Percentiles rank a stretch among this genome's conserved stretches.
phyloP scores from a whole-genome alignment of 306 rosid genomes.

The Trifolium repens region DNA sequence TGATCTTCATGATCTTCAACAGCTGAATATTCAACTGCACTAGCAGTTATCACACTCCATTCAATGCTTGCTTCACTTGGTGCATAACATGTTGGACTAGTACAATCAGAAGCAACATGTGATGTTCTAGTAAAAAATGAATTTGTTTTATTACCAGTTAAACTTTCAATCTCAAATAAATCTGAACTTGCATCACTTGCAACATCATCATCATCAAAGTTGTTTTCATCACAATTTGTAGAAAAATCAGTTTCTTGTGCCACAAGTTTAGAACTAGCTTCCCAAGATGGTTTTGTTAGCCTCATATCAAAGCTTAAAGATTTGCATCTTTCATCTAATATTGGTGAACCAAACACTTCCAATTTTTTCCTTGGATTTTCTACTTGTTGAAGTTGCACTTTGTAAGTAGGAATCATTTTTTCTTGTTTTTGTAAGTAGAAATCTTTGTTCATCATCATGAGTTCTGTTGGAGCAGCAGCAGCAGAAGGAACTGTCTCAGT shows the following conservation, averaged over 20 bases:
- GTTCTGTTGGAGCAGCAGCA: conserved; percentile 12
- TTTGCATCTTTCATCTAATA: conserved; percentile 52
- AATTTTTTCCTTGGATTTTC: conserved; percentile 59
- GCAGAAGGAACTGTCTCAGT: conserved; percentile 29
- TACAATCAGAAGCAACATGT: conserved; percentile 55
- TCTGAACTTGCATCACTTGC: conserved; percentile 97
- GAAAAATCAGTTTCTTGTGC: conserved; percentile 55
- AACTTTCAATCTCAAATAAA: conserved; percentile 82
- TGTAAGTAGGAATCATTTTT: conserved; percentile 3
- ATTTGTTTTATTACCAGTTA: conserved; percentile 58
- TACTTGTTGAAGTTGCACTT: conserved; percentile 50
- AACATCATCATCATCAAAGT: conserved; percentile 52
- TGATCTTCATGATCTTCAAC: conserved; percentile 78
- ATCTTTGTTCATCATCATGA: conserved; percentile 42
- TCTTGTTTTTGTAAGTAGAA: conserved; percentile 43
- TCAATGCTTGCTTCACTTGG: conserved; percentile 97
- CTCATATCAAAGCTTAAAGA: conserved; percentile 69
- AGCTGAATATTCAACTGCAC: conserved; percentile 74
- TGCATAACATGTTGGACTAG: conserved; percentile 78
- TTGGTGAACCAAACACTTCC: conserved; percentile 80
- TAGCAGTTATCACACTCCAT: conserved; percentile 93
- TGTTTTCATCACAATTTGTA: conserved; percentile 36
- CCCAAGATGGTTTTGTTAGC: conserved; percentile 53
- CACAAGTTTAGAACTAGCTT: conserved; percentile 40
- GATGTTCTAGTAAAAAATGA: conserved; percentile 54